These are phyloP conservation scores for Rutidosis leptorrhynchoides DNA, from an alignment of 129 eudicot genomes.

Conservation along the genomic window DNA sequence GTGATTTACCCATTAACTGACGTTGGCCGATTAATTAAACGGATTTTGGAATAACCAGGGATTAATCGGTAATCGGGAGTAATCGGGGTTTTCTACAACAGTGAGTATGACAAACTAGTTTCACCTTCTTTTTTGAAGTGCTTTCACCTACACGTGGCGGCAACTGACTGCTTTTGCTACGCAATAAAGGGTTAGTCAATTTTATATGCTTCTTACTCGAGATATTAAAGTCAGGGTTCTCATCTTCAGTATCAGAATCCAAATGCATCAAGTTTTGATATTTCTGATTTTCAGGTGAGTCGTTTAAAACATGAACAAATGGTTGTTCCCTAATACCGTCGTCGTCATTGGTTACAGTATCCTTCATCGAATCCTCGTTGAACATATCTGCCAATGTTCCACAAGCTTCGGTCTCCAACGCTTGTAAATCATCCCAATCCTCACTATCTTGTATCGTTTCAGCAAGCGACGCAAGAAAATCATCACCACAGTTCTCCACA, in stretches of 20 bases:
- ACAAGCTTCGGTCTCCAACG: conserved; percentile 82
- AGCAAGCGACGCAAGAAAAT: conserved; percentile 80
- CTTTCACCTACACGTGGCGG: conserved; percentile 20
- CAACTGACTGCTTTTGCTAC: conserved; percentile 29
- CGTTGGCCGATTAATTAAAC: too few relatives aligned
- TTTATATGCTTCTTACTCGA: conserved; percentile 24
- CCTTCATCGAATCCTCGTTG: conserved; percentile 40
- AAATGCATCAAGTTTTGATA: conserved; percentile 44
- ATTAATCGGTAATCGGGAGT: too few relatives aligned
- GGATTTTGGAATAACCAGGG: too few relatives aligned
- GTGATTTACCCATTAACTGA: too few relatives aligned
- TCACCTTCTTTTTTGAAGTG: conserved; percentile 42
- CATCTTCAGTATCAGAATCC: conserved; percentile 78
- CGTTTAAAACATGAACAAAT: conserved; percentile 41
- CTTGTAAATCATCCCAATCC: conserved; percentile 94
- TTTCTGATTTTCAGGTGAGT: conserved; percentile 43
- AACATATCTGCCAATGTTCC: conserved; percentile 71
- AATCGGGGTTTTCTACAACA: too few relatives aligned
- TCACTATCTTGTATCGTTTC: conserved; percentile 77
- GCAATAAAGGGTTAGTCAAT: conserved; percentile 23
- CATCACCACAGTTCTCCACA: conserved; percentile 97
- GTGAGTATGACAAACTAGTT: conserved; percentile 20
- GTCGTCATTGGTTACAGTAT: conserved; percentile 26
- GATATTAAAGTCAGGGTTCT: conserved; percentile 39
- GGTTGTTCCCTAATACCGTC: conserved; percentile 30